phyloP scores from a whole-genome alignment of 1,139 yeast species.

The Scheffersomyces segobiensis region DNA sequence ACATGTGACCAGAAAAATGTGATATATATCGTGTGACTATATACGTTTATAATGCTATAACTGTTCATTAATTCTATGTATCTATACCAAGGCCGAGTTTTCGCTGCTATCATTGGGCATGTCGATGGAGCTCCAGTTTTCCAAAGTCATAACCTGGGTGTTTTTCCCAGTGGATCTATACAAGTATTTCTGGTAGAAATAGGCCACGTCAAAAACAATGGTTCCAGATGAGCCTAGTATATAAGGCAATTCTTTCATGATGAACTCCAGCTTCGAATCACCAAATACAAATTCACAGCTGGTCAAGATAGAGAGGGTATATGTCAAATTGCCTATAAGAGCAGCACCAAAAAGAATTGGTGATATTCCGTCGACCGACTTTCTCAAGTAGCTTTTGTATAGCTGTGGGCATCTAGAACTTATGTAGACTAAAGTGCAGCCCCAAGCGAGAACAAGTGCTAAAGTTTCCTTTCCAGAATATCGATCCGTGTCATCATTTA shows the following conservation, averaged over 20 bases:
- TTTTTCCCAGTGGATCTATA: slow-evolving; percentile 31
- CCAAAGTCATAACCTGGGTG: slow-evolving; percentile 28
- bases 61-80: background rate
- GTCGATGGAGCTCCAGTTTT: slow-evolving; percentile 18
- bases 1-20: background rate
- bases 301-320: slow-evolving; percentile 71
- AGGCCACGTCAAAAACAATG: slow-evolving; percentile 69
- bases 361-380: slow-evolving; percentile 83
- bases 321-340: slow-evolving; percentile 75
- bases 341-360: slow-evolving; percentile 80
- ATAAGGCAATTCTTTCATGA: slow-evolving; percentile 75
- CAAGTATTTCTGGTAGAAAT: slow-evolving; percentile 63
- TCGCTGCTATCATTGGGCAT: slow-evolving; percentile 2
- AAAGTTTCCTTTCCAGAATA: slow-evolving; percentile 12
- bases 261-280: slow-evolving; percentile 45
- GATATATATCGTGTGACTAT: background rate
- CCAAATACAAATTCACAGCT: slow-evolving; percentile 39
- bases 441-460: slow-evolving; percentile 75
- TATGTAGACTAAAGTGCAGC: slow-evolving; percentile 74
- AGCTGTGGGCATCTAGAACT: slow-evolving; percentile 85
- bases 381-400: slow-evolving; percentile 67
- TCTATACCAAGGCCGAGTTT: background rate
- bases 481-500: background rate
- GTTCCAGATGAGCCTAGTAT: slow-evolving; percentile 88
- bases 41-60: no score